Base-by-base conservation (phyloP, 495 filamentous ascomycete genomes). In the Aspergillus ostianus region DNA sequence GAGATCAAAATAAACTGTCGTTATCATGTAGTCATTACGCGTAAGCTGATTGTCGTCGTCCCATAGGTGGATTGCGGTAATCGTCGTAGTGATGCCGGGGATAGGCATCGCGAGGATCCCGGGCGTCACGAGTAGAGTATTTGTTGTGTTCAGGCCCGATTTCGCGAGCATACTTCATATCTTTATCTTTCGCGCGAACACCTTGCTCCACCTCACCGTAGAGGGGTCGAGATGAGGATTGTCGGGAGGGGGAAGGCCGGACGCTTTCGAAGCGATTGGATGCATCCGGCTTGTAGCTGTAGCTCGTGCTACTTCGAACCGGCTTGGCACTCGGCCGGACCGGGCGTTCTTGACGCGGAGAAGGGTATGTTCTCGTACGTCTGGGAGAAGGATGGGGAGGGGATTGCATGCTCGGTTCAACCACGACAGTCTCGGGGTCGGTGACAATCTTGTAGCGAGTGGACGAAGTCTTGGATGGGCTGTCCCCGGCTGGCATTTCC, bases 361-460 rank as follows among this genome's bases (percentile, higher is more conserved):
- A 64, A 3, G 64, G 62, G 30, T 63, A 62, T 27, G 60, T 61
- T 21, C 50, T 58, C 21, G 61, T 53, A 23, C 56, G 60, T 29
- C 57, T 67, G 53, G 51, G 62, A 32, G 54, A 70, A 59, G 56
- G 67, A 60, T 21, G 74, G 53, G 55, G 67, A 49, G 20, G 64
- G 53, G 56, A 47, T 29, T 49, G 64, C 47, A 44, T 55, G 59
- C 60, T 68, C 1, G 73, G 72, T 52, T 79, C 76, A 44, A 76
- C 64, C n/a, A 74, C 53, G 12, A 71, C 59, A 7, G 66, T 59
- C 6, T 74, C 71, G 2, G 64, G 52, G 4, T 72, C 70, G 32
- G 44, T 46, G 21, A 66, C 29, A 23, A 73, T 63, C 60, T 66
- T 73, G 63, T 77, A 77, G 48, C 72, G 75, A 23, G 70, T 63